Conservation (phyloP, 805 yeast genomes). For the Brettanomyces nanus region DNA sequence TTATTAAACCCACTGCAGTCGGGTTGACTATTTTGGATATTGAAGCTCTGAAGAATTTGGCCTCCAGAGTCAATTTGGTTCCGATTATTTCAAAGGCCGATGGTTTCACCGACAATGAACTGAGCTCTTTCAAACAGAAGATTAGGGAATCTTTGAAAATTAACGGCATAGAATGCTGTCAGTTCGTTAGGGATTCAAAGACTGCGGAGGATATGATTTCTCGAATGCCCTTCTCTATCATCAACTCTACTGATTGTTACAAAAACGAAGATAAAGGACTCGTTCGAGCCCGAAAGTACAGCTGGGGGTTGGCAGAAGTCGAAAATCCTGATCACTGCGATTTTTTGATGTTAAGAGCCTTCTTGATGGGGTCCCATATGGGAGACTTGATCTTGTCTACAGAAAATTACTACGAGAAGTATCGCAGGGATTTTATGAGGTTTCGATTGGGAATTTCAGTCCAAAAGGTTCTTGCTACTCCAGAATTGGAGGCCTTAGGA, state of each 20-base stretch:
- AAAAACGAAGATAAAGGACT: conserved; percentile 34
- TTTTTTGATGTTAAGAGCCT: conserved; percentile 52
- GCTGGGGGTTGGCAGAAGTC: conserved; percentile 83
- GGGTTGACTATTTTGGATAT: conserved; percentile 61
- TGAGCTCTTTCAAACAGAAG: conserved; percentile 42
- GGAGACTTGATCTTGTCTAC: conserved; percentile 72
- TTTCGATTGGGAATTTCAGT: conserved; percentile 24
- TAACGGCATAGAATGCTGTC: conserved; percentile 53
- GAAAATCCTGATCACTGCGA: conserved; percentile 77
- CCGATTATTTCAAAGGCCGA: conserved; percentile 83
- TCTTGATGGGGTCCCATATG: conserved; percentile 64
- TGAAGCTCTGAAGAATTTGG: conserved; percentile 61
- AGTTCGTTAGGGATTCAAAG: conserved; percentile 32
- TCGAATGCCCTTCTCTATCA: conserved; percentile 56
- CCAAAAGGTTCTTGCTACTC: conserved; percentile 9
- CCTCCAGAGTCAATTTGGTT: conserved; percentile 67
- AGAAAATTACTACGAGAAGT: conserved; percentile 67
- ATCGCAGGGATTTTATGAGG: conserved; percentile 48
- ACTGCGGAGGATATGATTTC: conserved; percentile 26
- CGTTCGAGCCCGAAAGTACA: conserved; percentile 69
- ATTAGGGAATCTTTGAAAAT: conserved; percentile 42
- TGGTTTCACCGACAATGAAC: conserved; percentile 52
- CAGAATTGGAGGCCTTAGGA: conserved; percentile 13
- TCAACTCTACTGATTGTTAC: conserved; percentile 53
- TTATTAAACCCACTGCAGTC: conserved; percentile 61